Conservation (phyloP, 257 asterid species). For the Penstemon newberryi region DNA sequence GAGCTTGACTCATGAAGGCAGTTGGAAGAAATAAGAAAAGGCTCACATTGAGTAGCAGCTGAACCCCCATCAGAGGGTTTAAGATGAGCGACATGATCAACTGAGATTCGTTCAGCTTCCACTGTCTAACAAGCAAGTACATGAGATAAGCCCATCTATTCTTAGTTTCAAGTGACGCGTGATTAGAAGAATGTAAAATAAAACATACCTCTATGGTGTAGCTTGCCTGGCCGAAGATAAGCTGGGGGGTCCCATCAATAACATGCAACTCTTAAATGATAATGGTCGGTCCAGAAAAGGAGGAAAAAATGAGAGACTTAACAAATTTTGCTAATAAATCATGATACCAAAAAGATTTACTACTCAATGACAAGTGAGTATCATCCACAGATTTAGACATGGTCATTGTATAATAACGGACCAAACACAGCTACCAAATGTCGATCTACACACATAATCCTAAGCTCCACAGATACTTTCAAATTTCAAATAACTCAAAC, state of each 20-base stretch:
- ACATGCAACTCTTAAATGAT: constrained; percentile 76
- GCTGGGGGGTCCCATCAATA: constrained; percentile 93
- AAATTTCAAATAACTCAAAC: not conserved
- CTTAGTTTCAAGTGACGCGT: constrained; percentile 19
- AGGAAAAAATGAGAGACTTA: constrained; percentile 11
- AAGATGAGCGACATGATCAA: constrained; percentile 96
- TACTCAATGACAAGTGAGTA: not conserved
- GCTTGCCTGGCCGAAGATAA: constrained; percentile 84
- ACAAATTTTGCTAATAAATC: constrained; percentile 10
- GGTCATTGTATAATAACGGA: constrained; percentile 10
- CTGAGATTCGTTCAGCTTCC: constrained; percentile 97
- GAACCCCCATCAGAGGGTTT: constrained; percentile 99
- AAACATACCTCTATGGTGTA: constrained; percentile 83
- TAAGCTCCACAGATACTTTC: not conserved
- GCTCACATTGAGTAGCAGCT: constrained; percentile 95
- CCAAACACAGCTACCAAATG: constrained; percentile 13
- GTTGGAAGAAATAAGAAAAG: constrained; percentile 11
- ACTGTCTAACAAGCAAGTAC: constrained; percentile 64
- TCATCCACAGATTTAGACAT: constrained; percentile 14
- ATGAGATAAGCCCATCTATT: constrained; percentile 14
- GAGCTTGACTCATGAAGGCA: constrained; percentile 4
- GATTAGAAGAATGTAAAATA: constrained; percentile 10
- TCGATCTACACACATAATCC: not conserved
- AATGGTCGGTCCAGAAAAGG: constrained; percentile 30
- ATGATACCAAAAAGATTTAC: too few relatives aligned